A percentile compares a stretch with the other conserved stretches of the same genome.
Evolutionary conservation across 306 rosid species (phyloP).

Genomic region (Mucuna pruriens): DNA sequence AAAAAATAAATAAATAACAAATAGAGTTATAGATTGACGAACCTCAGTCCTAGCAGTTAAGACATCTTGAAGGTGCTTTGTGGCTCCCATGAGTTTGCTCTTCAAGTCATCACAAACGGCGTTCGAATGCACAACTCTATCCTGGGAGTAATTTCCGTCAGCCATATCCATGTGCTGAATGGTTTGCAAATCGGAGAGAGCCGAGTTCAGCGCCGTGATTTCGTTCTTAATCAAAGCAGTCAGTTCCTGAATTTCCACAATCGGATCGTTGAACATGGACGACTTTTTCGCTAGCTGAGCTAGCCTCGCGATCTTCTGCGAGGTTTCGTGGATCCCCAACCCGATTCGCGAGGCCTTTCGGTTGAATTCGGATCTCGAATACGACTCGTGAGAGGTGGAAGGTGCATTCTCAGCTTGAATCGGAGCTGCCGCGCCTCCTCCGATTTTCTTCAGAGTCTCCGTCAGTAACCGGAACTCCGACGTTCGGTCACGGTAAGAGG

Average conservation of each 20-base stretch:
- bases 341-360: constrained; percentile 83
- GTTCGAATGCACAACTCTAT: constrained; percentile 78
- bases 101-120: constrained; percentile 93
- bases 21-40: background rate
- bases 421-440: constrained; percentile 39
- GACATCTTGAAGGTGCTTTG: constrained; percentile 82
- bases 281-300: constrained; percentile 82
- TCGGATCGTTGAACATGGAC: constrained; percentile 88
- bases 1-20: background rate
- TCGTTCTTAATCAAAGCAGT: constrained; percentile 82
- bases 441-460: constrained; percentile 72
- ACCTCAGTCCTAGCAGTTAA: constrained; percentile 90
- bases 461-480: constrained; percentile 80
- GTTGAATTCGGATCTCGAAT: constrained; percentile 81
- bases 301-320: constrained; percentile 76
- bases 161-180: constrained; percentile 77
- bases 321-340: constrained; percentile 78
- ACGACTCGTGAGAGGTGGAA: constrained; percentile 45
- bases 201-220: constrained; percentile 80
- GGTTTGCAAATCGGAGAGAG: constrained; percentile 77
- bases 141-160: constrained; percentile 80
- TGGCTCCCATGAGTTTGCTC: constrained; percentile 83
- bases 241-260: constrained; percentile 77
- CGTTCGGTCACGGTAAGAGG: constrained; percentile 84
- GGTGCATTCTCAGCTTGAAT: constrained; percentile 48